phyloP scores from a whole-genome alignment of 2,329 filamentous ascomycete species.

The Aspergillus sp. region DNA sequence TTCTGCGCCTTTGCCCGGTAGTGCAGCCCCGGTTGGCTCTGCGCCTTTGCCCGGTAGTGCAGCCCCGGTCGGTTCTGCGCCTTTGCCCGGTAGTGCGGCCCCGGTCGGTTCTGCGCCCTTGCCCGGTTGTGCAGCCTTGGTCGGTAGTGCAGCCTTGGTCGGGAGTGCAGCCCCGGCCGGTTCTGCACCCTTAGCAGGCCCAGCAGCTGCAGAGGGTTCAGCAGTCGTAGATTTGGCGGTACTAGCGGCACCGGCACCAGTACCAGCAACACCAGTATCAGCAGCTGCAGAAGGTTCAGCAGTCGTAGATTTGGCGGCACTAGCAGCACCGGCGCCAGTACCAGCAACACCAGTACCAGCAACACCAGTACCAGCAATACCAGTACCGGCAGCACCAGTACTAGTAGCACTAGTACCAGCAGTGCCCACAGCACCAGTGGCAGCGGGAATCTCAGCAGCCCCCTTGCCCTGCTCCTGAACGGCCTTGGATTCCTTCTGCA shows the following conservation, averaged over 20 bases:
- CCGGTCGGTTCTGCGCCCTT: too few relatives aligned
- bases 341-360: not conserved
- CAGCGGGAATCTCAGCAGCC: slow-evolving; percentile 1
- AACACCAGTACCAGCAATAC: not conserved
- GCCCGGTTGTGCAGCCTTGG: too few relatives aligned
- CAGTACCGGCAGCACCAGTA: too few relatives aligned
- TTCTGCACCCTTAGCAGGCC: not conserved
- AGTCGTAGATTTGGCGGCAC: too few relatives aligned
- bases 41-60: not conserved
- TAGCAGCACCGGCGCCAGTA: not conserved
- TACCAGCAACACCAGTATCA: not conserved
- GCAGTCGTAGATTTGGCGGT: too few relatives aligned
- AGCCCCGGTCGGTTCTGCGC: not conserved
- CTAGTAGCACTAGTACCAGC: too few relatives aligned
- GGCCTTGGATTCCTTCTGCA: slow-evolving; percentile 4
- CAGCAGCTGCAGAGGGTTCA: not conserved
- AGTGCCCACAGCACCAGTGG: not conserved
- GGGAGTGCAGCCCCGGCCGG: not conserved
- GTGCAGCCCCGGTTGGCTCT: not conserved
- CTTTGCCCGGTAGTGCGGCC: too few relatives aligned
- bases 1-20: not conserved
- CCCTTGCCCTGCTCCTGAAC: not conserved
- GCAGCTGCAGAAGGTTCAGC: not conserved
- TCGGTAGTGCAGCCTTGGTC: slow-evolving; percentile 1
- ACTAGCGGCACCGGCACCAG: too few relatives aligned